A percentile compares a stretch with the other conserved stretches of the same genome.
Conservation (phyloP, 345 rosid genomes). For the Triadica sebifera region DNA sequence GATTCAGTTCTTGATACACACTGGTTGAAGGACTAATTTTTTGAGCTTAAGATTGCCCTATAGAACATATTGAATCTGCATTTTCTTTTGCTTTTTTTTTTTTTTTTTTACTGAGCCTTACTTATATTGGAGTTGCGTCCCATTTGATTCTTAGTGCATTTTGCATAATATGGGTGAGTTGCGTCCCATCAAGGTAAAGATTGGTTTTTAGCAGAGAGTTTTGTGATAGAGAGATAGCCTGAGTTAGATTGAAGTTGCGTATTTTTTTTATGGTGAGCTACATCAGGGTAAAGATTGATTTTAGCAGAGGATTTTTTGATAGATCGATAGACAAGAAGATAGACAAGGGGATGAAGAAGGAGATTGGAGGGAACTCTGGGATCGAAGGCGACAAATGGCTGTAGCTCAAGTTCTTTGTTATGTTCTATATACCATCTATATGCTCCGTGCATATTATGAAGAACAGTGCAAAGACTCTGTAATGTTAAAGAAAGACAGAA, state of each 20-base stretch:
- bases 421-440: conserved; percentile 18
- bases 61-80: background rate
- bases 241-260: background rate
- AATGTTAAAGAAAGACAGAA: background rate
- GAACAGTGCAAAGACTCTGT: background rate
- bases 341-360: conserved; percentile 14
- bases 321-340: conserved; percentile 23
- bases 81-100: background rate
- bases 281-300: background rate
- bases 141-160: background rate
- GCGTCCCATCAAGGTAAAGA: background rate
- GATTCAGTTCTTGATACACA: background rate
- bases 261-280: no score
- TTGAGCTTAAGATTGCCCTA: no score
- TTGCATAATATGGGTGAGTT: no score
- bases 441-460: conserved; percentile 6
- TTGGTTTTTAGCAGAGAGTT: background rate
- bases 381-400: conserved; percentile 18
- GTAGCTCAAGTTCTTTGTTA: conserved; percentile 20
- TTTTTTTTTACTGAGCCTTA: background rate
- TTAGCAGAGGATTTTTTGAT: background rate
- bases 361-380: conserved; percentile 19
- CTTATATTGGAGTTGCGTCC: background rate
- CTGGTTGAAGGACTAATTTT: no score
- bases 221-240: conserved; percentile 7